These are phyloP conservation scores for Amanita brunnescens DNA, from an alignment of 768 basidiomycete species.

Conservation along the genomic window DNA sequence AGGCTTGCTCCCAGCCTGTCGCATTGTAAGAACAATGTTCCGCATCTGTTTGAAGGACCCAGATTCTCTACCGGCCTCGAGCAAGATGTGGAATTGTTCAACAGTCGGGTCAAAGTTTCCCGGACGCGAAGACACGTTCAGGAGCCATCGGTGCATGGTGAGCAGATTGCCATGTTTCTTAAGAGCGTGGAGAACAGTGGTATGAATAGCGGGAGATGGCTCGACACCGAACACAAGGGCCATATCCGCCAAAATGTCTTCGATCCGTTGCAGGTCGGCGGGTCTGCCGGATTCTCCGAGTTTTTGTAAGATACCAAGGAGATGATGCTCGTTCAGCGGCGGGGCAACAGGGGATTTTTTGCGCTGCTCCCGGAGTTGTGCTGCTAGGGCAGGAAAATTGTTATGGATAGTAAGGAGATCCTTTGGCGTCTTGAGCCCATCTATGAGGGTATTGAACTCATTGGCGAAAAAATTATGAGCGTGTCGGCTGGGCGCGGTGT, in stretches of 20 bases:
- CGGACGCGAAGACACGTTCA: constrained; percentile 42
- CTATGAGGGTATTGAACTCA: constrained; percentile 17
- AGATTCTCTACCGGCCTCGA: constrained; percentile 30
- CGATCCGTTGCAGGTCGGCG: constrained; percentile 45
- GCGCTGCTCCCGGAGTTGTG: constrained; percentile 13
- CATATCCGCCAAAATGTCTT: constrained; percentile 43
- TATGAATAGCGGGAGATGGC: constrained; percentile 39
- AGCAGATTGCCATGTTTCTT: constrained; percentile 32
- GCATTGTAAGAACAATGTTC: constrained; percentile 27
- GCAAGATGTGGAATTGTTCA: constrained; percentile 47
- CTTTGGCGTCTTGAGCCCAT: constrained; percentile 15
- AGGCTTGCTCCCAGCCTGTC: constrained; percentile 32
- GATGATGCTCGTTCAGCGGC: constrained; percentile 22
- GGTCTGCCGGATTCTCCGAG: constrained; percentile 45
- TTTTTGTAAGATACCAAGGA: constrained; percentile 31
- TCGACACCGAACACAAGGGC: constrained; percentile 35
- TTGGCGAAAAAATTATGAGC: constrained; percentile 6
- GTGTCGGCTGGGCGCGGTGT: constrained; percentile 11
- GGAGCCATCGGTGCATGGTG: constrained; percentile 42
- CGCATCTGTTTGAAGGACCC: constrained; percentile 25
- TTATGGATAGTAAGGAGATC: constrained; percentile 1
- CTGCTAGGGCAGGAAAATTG: constrained; percentile 13
- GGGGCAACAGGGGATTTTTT: constrained; percentile 13
- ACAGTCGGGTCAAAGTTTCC: constrained; percentile 37
- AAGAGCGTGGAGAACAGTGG: constrained; percentile 40